Conservation (phyloP, 495 filamentous ascomycete genomes). For the Chaetomium fimeti region DNA sequence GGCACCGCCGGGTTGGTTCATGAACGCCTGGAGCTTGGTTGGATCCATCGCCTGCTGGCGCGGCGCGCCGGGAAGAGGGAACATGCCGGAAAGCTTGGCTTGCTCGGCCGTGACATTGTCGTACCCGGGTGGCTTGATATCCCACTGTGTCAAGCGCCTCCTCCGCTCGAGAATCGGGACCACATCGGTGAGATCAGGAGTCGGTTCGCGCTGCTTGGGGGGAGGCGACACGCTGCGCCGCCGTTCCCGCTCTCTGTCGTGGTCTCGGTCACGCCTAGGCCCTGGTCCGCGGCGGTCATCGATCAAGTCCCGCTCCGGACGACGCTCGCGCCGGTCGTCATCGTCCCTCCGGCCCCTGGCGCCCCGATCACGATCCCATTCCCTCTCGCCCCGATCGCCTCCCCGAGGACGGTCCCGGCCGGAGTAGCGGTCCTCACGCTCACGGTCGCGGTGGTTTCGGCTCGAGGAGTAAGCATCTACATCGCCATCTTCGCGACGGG, state of each 20-base stretch:
- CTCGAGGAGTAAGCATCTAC: slow-evolving; percentile 87
- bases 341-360: slow-evolving; percentile 56
- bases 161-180: slow-evolving; percentile 75
- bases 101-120: slow-evolving; percentile 99
- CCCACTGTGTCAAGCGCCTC: slow-evolving; percentile 95
- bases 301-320: slow-evolving; percentile 45
- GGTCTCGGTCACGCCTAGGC: slow-evolving; percentile 49
- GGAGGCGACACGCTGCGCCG: slow-evolving; percentile 77
- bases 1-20: slow-evolving; percentile 78
- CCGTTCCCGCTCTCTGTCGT: slow-evolving; percentile 60
- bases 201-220: slow-evolving; percentile 88
- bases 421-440: slow-evolving; percentile 85
- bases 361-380: slow-evolving; percentile 71
- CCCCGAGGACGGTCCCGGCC: slow-evolving; percentile 53
- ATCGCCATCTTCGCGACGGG: slow-evolving; percentile 65
- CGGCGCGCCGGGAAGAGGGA: slow-evolving; percentile 92
- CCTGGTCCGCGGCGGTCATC: slow-evolving; percentile 54
- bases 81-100: slow-evolving; percentile 99
- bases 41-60: slow-evolving; percentile 97
- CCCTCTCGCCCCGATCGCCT: slow-evolving; percentile 40
- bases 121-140: slow-evolving; percentile 97
- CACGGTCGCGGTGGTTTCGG: slow-evolving; percentile 83
- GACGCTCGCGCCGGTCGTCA: slow-evolving; percentile 62
- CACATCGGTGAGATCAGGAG: slow-evolving; percentile 88
- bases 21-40: slow-evolving; percentile 88